Evolutionary conservation across 2,329 filamentous ascomycete species (phyloP), one percentile per base, ranked within the genome.

Genomic region (Talaromyces sp.): DNA sequence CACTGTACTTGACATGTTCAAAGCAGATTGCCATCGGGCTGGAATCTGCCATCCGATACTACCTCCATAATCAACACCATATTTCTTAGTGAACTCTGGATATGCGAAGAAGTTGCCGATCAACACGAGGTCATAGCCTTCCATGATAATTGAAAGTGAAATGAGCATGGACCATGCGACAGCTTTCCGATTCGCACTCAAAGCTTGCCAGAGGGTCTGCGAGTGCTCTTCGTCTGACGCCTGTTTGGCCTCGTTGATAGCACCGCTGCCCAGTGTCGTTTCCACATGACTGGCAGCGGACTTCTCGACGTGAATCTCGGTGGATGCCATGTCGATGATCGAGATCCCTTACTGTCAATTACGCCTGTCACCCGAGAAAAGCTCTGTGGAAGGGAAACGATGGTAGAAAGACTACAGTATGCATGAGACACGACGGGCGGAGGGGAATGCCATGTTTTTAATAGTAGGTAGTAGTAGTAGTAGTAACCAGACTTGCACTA

Each of bases 61-160:
- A 37, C 61, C 70, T 44, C 62, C 62, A 56, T 63, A 62, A 33
- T 64, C 46, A 5, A 72, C 68, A 12, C 77, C 77, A 62, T 80
- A 80, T 58, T 78, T 79, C 52, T 66, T 66, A 52, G 73, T 76
- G 68, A 80, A 80, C 59, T 73, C 69, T 1, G 71, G 69, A 59
- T 78, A 78, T 65, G 70, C 76, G 77, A 85, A 93, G 72, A 95
- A 92, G 76, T 92, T 93, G 79, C 88, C 91, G 69, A 93, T 86
- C 61, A 96, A 80, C 69, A 86, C 88, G 63, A 95, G 82, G 71
- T 96, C 91, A 79, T 93, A 96, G 40, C 91, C 92, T 76, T 96
- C 92, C 92, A 96, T 96, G 69, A 86, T 86, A 71, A 96, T 95
- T 73, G 89, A 92, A 0, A 91, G 93, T n/a, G 89, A 93, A 75